phyloP scores from a whole-genome alignment of 805 yeast genomes.

The Clavispora phyllophila region DNA sequence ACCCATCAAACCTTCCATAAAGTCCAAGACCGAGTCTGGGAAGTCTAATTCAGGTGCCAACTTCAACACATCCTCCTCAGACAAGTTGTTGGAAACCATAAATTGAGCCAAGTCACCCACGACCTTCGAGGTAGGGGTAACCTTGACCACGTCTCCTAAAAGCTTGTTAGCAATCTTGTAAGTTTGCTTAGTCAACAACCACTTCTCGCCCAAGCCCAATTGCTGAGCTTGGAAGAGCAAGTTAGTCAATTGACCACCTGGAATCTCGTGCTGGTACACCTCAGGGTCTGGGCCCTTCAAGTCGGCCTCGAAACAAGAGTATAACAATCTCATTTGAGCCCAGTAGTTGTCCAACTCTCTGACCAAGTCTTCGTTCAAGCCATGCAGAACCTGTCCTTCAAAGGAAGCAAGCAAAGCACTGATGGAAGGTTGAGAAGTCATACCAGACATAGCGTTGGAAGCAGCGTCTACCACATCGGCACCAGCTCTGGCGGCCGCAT shows the following conservation, averaged over 20 bases:
- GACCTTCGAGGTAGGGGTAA: slow-evolving; percentile 98
- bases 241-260: slow-evolving; percentile 99
- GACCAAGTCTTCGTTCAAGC: slow-evolving; percentile 59
- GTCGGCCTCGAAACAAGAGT: slow-evolving; percentile 97
- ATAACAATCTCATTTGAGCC: slow-evolving; percentile 97
- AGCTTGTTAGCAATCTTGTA: slow-evolving; percentile 86
- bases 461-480: slow-evolving; percentile 99
- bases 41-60: slow-evolving; percentile 90
- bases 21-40: slow-evolving; percentile 98
- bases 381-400: slow-evolving; percentile 79
- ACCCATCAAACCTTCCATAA: slow-evolving; percentile 99
- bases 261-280: slow-evolving; percentile 96
- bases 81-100: slow-evolving; percentile 93
- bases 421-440: slow-evolving; percentile 97
- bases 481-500: slow-evolving; percentile 90
- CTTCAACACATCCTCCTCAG: slow-evolving; percentile 77
- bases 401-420: slow-evolving; percentile 88
- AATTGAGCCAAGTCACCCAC: slow-evolving; percentile 99
- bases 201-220: slow-evolving; percentile 93
- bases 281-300: slow-evolving; percentile 99
- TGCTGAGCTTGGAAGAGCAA: slow-evolving; percentile 98
- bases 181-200: slow-evolving; percentile 94
- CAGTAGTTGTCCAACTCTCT: slow-evolving; percentile 91
- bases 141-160: slow-evolving; percentile 96
- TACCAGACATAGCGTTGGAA: slow-evolving; percentile 93